phyloP scores from a whole-genome alignment of 2,329 filamentous ascomycete species.

The Aspergillus aculeatinus region DNA sequence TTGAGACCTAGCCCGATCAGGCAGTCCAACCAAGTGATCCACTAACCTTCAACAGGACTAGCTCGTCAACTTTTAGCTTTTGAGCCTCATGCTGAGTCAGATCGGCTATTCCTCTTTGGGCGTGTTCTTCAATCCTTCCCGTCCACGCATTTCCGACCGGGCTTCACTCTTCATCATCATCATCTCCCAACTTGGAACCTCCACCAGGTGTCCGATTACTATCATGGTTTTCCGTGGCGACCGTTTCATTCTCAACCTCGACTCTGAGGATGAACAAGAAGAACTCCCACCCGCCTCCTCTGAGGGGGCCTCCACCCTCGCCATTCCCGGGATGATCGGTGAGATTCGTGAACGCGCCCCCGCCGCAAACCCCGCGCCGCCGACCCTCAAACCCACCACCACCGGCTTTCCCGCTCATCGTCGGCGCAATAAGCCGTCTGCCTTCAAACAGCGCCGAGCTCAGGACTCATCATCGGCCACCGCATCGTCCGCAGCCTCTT shows the following conservation, averaged over 20 bases:
- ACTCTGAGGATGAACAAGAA: conserved; percentile 50
- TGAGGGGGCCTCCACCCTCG: conserved; percentile 19
- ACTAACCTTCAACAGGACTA: conserved; percentile 26
- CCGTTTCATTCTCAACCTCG: conserved; percentile 61
- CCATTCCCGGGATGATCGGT: conserved; percentile 54
- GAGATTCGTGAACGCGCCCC: conserved; percentile 78
- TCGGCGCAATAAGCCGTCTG: conserved; percentile 69
- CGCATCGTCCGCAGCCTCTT: conserved; percentile 6
- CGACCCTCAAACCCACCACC: conserved; percentile 60
- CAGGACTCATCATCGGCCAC: conserved; percentile 16
- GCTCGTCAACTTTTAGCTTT: conserved; percentile 33
- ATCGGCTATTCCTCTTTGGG: not conserved
- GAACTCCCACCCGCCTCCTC: conserved; percentile 31
- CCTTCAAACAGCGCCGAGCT: conserved; percentile 69
- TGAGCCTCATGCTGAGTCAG: conserved; percentile 37
- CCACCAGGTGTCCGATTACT: not conserved
- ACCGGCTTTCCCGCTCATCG: conserved; percentile 89
- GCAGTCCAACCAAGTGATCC: conserved; percentile 7
- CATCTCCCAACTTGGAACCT: not conserved
- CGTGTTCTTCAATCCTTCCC: conserved; percentile 8
- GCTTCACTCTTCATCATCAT: conserved; percentile 6
- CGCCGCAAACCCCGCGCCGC: conserved; percentile 39
- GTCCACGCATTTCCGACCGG: not conserved
- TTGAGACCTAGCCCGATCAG: conserved; percentile 15
- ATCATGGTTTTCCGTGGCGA: conserved; percentile 58